Percentiles rank a stretch among this genome's conserved stretches.
phyloP scores from a whole-genome alignment of 495 filamentous ascomycete species.

The Talaromyces thailandensis region DNA sequence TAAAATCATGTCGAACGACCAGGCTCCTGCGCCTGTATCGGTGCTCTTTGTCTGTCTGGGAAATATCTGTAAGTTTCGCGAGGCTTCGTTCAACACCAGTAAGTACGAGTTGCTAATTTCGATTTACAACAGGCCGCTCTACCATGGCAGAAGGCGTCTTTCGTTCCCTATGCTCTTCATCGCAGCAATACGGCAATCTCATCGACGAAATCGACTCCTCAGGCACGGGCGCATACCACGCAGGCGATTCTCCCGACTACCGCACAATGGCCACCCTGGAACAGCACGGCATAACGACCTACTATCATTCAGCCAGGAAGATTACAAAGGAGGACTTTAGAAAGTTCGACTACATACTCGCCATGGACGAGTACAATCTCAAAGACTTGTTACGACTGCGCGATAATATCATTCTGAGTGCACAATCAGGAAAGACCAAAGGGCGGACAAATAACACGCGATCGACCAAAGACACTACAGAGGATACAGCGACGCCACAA shows the following conservation, averaged over 20 bases:
- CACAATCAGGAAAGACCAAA: conserved; percentile 22
- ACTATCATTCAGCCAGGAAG: conserved; percentile 69
- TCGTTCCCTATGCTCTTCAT: conserved; percentile 52
- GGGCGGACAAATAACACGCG: conserved; percentile 7
- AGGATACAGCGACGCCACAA: conserved; percentile 19
- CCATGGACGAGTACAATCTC: conserved; percentile 87
- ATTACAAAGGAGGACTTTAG: conserved; percentile 64
- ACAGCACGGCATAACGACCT: conserved; percentile 63
- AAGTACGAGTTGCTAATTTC: not conserved
- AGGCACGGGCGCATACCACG: conserved; percentile 82
- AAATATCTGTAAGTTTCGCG: conserved; percentile 68
- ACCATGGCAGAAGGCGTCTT: conserved; percentile 97
- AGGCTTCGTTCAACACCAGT: not conserved
- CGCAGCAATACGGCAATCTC: conserved; percentile 32
- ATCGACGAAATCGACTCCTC: conserved; percentile 75
- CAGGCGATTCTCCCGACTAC: conserved; percentile 61
- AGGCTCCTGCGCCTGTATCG: conserved; percentile 41
- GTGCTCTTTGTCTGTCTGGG: conserved; percentile 95
- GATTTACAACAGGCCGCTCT: conserved; percentile 43
- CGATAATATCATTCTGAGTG: conserved; percentile 41
- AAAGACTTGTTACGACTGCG: conserved; percentile 55
- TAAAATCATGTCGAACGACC: conserved; percentile 2
- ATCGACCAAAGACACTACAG: conserved; percentile 14
- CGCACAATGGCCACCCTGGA: conserved; percentile 78
- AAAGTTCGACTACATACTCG: conserved; percentile 84